Evolutionary conservation across 495 filamentous ascomycete species (phyloP), one percentile per base, ranked within the genome.

Genomic region (Neurospora terricola): DNA sequence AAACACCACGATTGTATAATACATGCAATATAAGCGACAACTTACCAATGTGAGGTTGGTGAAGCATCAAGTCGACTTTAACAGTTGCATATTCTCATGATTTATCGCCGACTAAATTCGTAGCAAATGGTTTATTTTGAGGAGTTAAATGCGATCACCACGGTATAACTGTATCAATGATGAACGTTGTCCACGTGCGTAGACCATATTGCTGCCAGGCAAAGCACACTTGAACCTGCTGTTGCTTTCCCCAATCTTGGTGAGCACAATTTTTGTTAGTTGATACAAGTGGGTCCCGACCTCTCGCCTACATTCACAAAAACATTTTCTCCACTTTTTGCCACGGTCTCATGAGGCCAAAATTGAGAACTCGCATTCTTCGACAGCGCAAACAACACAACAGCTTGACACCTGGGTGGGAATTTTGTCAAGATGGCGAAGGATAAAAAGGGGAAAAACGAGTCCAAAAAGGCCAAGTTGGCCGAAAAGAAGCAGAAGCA

Each of bases 401-500:
- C 70, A 38, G 38, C 12, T 66, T 30, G 30, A 18, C 7, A 16
- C 27, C 23, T 27, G 27, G 27, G 54, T 27, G 23, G 62, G 23
- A 38, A 70, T 34, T 71, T 69, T 48, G 27, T 37, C 73, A 76
- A 48, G 16, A 88, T 88, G 86, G 86, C 82, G 21, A 91, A 90
- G 79, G 88, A 90, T 72, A 89, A 89, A 73, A 90, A 89, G 77
- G 77, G 78, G 34, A 91, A 91, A 74, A 79, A 76, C 30, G 88
- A 88, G 18, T 81, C 84, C 36, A 91, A 91, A 78, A 90, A 91
- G 79, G 86, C 84, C 74, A 88, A 87, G 72, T 80, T 87, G 70
- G 90, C 86, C 23, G 87, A 88, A 73, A 90, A 90, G 83, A 88
- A 90, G 76, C 83, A 87, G 71, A 91, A 91, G 80, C 89, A 90